Conservation (phyloP, 2,329 filamentous ascomycete species). For the Ophiostoma perfectum region DNA sequence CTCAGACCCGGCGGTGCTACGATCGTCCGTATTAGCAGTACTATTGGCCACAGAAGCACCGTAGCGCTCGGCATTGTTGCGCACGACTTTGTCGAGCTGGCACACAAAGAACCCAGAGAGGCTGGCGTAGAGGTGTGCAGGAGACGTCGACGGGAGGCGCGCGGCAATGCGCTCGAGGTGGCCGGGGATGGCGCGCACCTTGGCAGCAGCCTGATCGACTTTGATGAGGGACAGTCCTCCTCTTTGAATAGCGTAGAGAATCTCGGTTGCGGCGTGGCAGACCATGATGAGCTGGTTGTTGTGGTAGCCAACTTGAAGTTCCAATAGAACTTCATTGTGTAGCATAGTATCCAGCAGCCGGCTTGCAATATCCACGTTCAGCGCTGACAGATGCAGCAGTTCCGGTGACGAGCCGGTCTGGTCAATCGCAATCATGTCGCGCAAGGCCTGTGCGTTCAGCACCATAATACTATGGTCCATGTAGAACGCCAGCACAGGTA, state of each 20-base stretch:
- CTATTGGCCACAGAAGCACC: background rate
- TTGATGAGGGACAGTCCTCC: slow-evolving; percentile 21
- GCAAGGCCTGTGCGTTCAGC: slow-evolving; percentile 29
- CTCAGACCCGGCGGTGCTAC: slow-evolving; percentile 6
- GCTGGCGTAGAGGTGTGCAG: slow-evolving; percentile 25
- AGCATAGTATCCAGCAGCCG: slow-evolving; percentile 26
- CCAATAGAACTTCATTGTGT: slow-evolving; percentile 22
- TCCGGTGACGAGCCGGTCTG: slow-evolving; percentile 24
- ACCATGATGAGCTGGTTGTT: slow-evolving; percentile 31
- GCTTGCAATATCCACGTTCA: slow-evolving; percentile 25
- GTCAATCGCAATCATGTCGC: slow-evolving; percentile 27
- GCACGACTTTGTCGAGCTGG: slow-evolving; percentile 26
- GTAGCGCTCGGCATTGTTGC: slow-evolving; percentile 22
- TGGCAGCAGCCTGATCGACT: slow-evolving; percentile 23
- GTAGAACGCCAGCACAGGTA: slow-evolving; percentile 28
- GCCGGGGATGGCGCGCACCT: slow-evolving; percentile 24
- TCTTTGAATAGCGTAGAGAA: slow-evolving; percentile 26
- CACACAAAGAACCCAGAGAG: slow-evolving; percentile 24
- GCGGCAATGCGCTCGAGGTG: slow-evolving; percentile 26
- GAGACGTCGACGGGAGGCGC: slow-evolving; percentile 24
- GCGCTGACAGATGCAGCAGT: slow-evolving; percentile 23
- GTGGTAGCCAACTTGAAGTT: slow-evolving; percentile 28
- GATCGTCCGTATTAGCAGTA: background rate
- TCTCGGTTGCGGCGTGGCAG: slow-evolving; percentile 29
- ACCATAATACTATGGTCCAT: slow-evolving; percentile 30